These are phyloP conservation scores for Picochlorum sp. DNA, from an alignment of 139 green algal genomes.

Conservation along the genomic window DNA sequence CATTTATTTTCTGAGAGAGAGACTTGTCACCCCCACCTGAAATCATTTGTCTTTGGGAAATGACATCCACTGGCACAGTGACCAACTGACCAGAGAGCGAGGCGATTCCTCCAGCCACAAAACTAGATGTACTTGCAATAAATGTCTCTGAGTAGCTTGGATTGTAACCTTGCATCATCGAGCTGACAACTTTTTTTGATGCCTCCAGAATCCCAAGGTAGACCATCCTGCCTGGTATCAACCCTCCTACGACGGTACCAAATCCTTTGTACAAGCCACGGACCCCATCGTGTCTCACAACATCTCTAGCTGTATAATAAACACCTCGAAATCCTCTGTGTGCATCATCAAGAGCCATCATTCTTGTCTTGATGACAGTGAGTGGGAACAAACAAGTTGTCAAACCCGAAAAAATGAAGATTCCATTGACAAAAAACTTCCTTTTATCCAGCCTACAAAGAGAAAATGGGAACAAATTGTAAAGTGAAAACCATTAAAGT, in stretches of 20 bases:
- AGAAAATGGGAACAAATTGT: no score
- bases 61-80: slow-evolving; percentile 83
- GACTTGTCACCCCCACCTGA: slow-evolving; percentile 7
- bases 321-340: slow-evolving; percentile 38
- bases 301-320: slow-evolving; percentile 30
- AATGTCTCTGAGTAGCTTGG: slow-evolving; percentile 23
- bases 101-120: slow-evolving; percentile 53
- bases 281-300: slow-evolving; percentile 65
- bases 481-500: no score
- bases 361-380: slow-evolving; percentile 85
- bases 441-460: slow-evolving; percentile 81
- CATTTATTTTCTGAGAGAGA: neutral
- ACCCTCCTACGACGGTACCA: slow-evolving; percentile 51
- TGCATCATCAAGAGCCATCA: slow-evolving; percentile 60
- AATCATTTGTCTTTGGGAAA: slow-evolving; percentile 26
- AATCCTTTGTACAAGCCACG: slow-evolving; percentile 85
- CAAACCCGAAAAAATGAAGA: slow-evolving; percentile 53
- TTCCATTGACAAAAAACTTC: slow-evolving; percentile 77
- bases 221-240: slow-evolving; percentile 37
- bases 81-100: slow-evolving; percentile 67
- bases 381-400: slow-evolving; percentile 65
- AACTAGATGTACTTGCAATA: slow-evolving; percentile 41
- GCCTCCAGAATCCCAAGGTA: slow-evolving; percentile 69
- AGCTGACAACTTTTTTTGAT: slow-evolving; percentile 30
- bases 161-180: slow-evolving; percentile 14